phyloP scores from a whole-genome alignment of 2,329 filamentous ascomycete genomes.

The Neofusicoccum ribis region DNA sequence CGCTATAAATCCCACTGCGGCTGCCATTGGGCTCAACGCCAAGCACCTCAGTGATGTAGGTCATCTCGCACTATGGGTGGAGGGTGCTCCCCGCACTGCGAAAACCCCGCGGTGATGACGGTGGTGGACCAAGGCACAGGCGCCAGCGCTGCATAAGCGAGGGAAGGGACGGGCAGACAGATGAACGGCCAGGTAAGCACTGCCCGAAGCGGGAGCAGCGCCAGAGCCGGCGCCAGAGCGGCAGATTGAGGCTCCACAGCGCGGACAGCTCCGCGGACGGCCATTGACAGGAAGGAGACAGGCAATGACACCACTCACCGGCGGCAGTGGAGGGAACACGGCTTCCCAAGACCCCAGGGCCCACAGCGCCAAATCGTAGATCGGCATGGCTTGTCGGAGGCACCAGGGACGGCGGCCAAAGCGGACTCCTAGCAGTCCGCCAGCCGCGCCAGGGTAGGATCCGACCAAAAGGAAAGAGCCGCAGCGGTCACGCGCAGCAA shows the following conservation, averaged over 20 bases:
- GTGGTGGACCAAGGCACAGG: slow-evolving; percentile 6
- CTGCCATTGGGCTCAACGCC: neutral
- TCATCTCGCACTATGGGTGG: neutral
- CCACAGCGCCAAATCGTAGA: neutral
- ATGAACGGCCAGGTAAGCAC: neutral
- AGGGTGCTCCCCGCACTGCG: neutral
- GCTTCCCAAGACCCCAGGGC: neutral
- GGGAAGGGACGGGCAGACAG: neutral
- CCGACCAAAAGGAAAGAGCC: too few species aligned
- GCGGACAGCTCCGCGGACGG: neutral
- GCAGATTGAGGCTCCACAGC: neutral
- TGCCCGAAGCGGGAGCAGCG: neutral
- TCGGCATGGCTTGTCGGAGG: neutral
- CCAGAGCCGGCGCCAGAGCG: too few species aligned
- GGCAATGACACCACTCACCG: slow-evolving; percentile 4
- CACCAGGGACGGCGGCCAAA: neutral
- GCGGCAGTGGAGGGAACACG: neutral
- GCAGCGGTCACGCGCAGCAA: too few species aligned
- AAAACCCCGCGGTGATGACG: slow-evolving; percentile 8
- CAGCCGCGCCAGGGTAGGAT: too few species aligned
- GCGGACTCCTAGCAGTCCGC: neutral
- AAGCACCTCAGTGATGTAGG: neutral
- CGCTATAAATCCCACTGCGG: neutral
- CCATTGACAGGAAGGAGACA: neutral
- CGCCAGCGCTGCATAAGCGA: slow-evolving; percentile 5